Conservation (phyloP, 129 eudicot genomes). For the Chrysanthemum seticuspe region DNA sequence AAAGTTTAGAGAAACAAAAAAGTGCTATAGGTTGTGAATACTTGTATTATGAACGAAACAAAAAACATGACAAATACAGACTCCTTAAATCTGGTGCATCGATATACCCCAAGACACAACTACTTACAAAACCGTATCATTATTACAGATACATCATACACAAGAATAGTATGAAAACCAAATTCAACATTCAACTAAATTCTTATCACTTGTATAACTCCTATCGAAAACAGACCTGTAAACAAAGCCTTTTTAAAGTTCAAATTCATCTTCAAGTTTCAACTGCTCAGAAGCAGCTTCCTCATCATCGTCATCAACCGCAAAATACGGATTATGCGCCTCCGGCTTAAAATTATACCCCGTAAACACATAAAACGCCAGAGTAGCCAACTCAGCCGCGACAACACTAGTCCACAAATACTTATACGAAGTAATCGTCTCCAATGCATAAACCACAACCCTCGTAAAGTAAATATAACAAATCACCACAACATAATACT, state of each 20-base stretch:
- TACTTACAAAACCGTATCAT: constrained; percentile 47
- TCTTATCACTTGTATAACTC: constrained; percentile 18
- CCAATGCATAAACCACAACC: constrained; percentile 74
- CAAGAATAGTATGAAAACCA: constrained; percentile 24
- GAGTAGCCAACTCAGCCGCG: constrained; percentile 77
- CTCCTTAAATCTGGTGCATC: constrained; percentile 9
- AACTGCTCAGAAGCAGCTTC: constrained; percentile 81
- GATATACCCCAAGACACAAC: constrained; percentile 17
- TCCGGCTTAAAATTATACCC: constrained; percentile 74
- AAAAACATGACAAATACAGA: constrained; percentile 23
- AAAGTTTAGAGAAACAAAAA: neutral
- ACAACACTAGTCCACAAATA: constrained; percentile 76
- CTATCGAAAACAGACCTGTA: constrained; percentile 36
- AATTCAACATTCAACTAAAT: constrained; percentile 16
- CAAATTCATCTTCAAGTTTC: constrained; percentile 86
- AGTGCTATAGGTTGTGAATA: constrained; percentile 2
- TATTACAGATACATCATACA: constrained; percentile 31
- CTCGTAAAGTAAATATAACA: constrained; percentile 82
- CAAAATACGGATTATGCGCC: constrained; percentile 74
- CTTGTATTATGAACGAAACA: constrained; percentile 25
- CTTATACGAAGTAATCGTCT: constrained; percentile 65
- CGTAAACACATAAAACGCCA: constrained; percentile 74
- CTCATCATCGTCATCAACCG: constrained; percentile 85
- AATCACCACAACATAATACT: constrained; percentile 75
- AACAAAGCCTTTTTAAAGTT: constrained; percentile 41